These are phyloP conservation scores for Chaetomiaceae sp. DNA, from an alignment of 2,329 filamentous ascomycete species.

Conservation along the genomic window DNA sequence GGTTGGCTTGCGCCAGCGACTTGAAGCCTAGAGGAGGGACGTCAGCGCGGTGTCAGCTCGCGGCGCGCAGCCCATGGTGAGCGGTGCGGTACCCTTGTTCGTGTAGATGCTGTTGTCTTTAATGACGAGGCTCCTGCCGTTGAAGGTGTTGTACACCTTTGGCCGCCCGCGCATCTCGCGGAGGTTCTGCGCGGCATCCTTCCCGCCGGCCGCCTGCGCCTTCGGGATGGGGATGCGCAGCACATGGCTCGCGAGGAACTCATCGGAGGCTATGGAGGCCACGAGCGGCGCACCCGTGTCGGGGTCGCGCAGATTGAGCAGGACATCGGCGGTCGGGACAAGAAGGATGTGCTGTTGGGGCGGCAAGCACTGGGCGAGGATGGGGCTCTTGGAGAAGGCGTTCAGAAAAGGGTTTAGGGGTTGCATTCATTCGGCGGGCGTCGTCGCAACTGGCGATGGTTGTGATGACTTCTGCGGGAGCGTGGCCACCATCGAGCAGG, in stretches of 20 bases:
- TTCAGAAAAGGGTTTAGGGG: conserved; percentile 97
- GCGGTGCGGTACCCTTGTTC: conserved; percentile 67
- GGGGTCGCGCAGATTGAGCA: conserved; percentile 80
- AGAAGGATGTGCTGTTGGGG: conserved; percentile 89
- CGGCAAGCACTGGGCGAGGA: conserved; percentile 85
- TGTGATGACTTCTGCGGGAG: conserved; percentile 12
- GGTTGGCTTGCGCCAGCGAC: conserved; percentile 78
- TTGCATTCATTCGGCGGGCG: conserved; percentile 63
- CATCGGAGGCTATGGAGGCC: conserved; percentile 82
- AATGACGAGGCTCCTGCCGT: conserved; percentile 86
- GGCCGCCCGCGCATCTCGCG: conserved; percentile 88
- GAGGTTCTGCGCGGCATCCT: conserved; percentile 56
- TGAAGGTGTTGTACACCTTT: conserved; percentile 87
- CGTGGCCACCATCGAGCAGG: conserved; percentile 21
- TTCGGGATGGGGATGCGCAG: conserved; percentile 65
- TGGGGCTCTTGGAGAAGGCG: conserved; percentile 96
- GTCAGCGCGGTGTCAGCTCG: conserved; percentile 1
- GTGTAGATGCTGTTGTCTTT: conserved; percentile 91
- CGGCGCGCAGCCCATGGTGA: neutral
- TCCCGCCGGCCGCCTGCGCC: conserved; percentile 44
- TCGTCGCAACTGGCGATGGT: conserved; percentile 18
- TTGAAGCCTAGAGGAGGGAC: conserved; percentile 67
- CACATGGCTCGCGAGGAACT: conserved; percentile 95
- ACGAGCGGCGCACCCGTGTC: conserved; percentile 71
- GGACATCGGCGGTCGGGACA: conserved; percentile 86